These are phyloP conservation scores for Aspergillus persii DNA, from an alignment of 2,329 filamentous ascomycete genomes.

Conservation along the genomic window DNA sequence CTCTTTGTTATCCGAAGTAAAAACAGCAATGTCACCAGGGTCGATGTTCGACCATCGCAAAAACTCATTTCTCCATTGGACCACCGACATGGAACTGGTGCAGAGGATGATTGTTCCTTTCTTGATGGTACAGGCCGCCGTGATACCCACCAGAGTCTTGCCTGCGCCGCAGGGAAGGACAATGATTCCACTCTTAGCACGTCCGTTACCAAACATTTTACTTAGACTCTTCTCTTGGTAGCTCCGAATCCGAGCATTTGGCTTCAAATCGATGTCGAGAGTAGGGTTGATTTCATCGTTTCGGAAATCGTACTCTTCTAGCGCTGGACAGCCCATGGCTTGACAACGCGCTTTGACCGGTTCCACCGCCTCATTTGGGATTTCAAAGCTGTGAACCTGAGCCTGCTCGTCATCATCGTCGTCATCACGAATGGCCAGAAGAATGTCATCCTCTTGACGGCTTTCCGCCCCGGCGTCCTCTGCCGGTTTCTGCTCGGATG, in stretches of 20 bases:
- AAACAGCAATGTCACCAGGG: slow-evolving; percentile 88
- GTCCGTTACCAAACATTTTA: slow-evolving; percentile 99
- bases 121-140: slow-evolving; percentile 94
- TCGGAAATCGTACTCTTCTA: slow-evolving; percentile 96
- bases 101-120: slow-evolving; percentile 94
- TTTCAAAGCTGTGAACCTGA: slow-evolving; percentile 90
- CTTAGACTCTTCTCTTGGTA: slow-evolving; percentile 97
- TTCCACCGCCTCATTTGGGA: slow-evolving; percentile 77
- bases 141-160: slow-evolving; percentile 97
- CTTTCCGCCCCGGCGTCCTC: slow-evolving; percentile 42
- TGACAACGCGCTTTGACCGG: slow-evolving; percentile 86
- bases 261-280: slow-evolving; percentile 88
- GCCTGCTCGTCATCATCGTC: slow-evolving; percentile 83
- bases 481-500: slow-evolving; percentile 41
- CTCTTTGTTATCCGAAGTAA: slow-evolving; percentile 90
- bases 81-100: slow-evolving; percentile 96
- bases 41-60: slow-evolving; percentile 99
- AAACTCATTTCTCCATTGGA: slow-evolving; percentile 96
- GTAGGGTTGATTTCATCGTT: slow-evolving; percentile 87
- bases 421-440: slow-evolving; percentile 66
- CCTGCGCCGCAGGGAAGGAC: slow-evolving; percentile 94
- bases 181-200: slow-evolving; percentile 95
- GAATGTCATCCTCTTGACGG: slow-evolving; percentile 62
- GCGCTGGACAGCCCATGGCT: slow-evolving; percentile 78
- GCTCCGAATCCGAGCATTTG: slow-evolving; percentile 82